Conservation (phyloP, 495 filamentous ascomycete species). For the Daldinia decipiens region DNA sequence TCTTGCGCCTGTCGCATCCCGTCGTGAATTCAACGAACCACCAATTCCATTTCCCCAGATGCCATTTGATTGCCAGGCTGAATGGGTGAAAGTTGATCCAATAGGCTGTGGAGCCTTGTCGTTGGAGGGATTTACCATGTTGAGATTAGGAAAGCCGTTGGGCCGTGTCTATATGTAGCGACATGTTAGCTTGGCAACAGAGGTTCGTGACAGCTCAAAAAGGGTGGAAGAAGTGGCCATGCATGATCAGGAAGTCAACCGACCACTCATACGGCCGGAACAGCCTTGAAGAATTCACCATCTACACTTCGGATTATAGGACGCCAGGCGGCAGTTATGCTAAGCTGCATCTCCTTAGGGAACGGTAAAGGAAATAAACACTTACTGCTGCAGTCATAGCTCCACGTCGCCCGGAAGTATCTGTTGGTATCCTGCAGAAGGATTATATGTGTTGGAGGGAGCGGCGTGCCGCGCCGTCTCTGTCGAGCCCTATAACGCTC, state of each 20-base stretch:
- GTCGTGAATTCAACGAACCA: conserved; percentile 54
- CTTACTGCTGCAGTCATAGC: conserved; percentile 40
- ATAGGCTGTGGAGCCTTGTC: conserved; percentile 52
- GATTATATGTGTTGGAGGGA: conserved; percentile 7
- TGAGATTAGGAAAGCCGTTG: conserved; percentile 52
- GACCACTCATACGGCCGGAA: neutral
- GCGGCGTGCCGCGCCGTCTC: conserved; percentile 19
- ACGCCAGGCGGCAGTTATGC: neutral
- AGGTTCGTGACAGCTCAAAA: neutral
- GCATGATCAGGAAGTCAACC: neutral
- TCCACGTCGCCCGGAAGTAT: neutral
- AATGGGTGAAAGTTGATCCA: conserved; percentile 57
- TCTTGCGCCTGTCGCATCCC: conserved; percentile 56
- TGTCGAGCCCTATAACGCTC: neutral
- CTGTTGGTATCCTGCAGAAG: neutral
- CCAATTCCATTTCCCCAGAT: conserved; percentile 69
- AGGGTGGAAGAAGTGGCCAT: neutral
- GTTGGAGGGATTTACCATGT: conserved; percentile 45
- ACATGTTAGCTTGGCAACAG: conserved; percentile 28
- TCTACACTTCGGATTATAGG: neutral
- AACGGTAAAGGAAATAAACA: neutral
- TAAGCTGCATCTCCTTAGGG: neutral
- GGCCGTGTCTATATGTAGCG: conserved; percentile 45
- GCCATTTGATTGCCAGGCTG: conserved; percentile 62
- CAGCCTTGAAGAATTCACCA: neutral